phyloP scores from a whole-genome alignment of 345 rosid genomes.

The Brassica napus region DNA sequence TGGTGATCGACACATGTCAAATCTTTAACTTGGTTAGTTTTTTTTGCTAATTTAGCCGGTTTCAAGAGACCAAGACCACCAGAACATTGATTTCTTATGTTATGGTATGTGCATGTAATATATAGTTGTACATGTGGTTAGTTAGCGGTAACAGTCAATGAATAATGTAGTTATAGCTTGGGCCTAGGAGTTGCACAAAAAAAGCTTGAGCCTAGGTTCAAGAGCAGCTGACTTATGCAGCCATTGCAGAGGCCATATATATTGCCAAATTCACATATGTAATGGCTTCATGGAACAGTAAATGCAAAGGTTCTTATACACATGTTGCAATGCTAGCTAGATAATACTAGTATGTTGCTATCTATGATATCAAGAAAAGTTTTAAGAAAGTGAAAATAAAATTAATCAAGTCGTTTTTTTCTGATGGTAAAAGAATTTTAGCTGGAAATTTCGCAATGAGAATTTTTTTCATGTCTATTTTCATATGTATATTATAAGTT shows the following conservation, averaged over 20 bases:
- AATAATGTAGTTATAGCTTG: not conserved
- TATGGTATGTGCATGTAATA: not conserved
- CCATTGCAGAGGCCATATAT: slow-evolving; percentile 21
- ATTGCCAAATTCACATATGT: slow-evolving; percentile 16
- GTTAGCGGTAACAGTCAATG: slow-evolving; percentile 3
- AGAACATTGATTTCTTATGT: not conserved
- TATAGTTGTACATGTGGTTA: not conserved
- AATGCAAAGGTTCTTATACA: slow-evolving; percentile 11
- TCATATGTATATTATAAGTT: not conserved
- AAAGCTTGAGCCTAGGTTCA: not conserved
- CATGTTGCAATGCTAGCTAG: slow-evolving; percentile 6
- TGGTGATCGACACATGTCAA: no score
- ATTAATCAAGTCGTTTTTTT: no score
- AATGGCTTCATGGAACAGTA: slow-evolving; percentile 4
- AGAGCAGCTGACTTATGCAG: slow-evolving; percentile 29
- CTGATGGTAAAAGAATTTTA: no score
- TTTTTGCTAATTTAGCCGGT: no score
- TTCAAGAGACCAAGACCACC: no score
- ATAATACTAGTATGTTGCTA: not conserved
- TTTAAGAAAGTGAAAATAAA: no score
- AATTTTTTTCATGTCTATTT: not conserved
- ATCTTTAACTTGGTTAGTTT: no score
- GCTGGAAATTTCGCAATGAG: no score
- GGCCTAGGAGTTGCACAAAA: not conserved
- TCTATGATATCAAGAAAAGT: not conserved